Evolutionary conservation across 805 yeast genomes (phyloP).

Genomic region (Hanseniaspora meyeri): DNA sequence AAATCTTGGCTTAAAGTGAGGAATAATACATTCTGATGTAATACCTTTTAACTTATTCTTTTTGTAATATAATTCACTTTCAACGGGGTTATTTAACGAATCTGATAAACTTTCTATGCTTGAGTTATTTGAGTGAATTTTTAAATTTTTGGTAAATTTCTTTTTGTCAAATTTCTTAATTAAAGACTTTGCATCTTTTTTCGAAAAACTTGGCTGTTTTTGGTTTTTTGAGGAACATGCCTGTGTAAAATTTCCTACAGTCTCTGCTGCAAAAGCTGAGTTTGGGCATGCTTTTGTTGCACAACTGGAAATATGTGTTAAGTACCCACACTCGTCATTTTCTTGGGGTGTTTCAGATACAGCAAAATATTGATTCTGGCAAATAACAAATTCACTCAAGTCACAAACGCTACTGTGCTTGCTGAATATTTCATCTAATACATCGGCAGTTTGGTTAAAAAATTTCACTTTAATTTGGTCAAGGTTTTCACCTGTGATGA

Average conservation of each 20-base stretch:
- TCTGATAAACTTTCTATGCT: background rate
- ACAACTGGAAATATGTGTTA: background rate
- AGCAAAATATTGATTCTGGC: background rate
- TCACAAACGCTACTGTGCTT: background rate
- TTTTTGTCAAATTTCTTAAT: background rate
- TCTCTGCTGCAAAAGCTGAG: background rate
- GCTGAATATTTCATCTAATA: background rate
- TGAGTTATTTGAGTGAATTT: background rate
- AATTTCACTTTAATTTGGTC: background rate
- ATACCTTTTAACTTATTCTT: slow-evolving; percentile 1
- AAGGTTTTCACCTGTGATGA: background rate
- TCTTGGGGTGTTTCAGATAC: background rate
- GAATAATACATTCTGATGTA: background rate
- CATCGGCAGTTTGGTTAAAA: background rate
- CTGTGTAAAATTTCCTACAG: background rate
- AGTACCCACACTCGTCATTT: background rate
- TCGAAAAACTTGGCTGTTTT: background rate
- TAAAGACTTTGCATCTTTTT: background rate
- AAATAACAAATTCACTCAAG: background rate
- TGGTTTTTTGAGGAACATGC: background rate
- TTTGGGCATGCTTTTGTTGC: background rate
- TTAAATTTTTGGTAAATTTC: background rate
- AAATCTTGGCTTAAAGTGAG: background rate
- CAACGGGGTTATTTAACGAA: background rate
- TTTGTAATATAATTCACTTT: slow-evolving; percentile 1